These are phyloP conservation scores for Melampsora larici-populina DNA, from an alignment of 1,284 basidiomycete species.

Conservation along the genomic window DNA sequence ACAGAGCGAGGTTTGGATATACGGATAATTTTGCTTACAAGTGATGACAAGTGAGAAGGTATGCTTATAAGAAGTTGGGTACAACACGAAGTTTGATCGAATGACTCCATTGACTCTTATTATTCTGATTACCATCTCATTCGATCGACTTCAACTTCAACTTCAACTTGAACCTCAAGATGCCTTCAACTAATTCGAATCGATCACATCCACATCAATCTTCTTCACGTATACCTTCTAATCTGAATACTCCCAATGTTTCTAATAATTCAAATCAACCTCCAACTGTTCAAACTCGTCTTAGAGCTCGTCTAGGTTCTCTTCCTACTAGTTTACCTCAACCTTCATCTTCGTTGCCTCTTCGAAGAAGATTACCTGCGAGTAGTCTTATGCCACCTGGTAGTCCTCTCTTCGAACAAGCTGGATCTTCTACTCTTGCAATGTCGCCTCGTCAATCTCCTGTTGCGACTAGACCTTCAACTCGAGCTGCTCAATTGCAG, in stretches of 20 bases:
- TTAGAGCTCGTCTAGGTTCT: not conserved
- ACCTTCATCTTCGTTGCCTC: not conserved
- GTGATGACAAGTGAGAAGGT: no score
- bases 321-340: not conserved
- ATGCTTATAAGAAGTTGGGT: no score
- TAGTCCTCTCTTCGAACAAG: conserved; percentile 8
- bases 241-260: not conserved
- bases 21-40: no score
- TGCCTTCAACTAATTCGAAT: not conserved
- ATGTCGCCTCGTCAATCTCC: conserved; percentile 4
- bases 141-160: no score
- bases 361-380: not conserved
- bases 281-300: not conserved
- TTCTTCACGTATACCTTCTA: not conserved
- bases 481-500: conserved; percentile 2
- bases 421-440: not conserved
- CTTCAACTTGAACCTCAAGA: no score
- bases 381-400: conserved; percentile 1
- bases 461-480: not conserved
- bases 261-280: not conserved
- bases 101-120: no score
- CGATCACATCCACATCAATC: not conserved
- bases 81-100: no score
- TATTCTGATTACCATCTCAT: no score
- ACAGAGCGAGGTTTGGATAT: no score